These are phyloP conservation scores for Phylloporus arenicola DNA, from an alignment of 768 basidiomycete genomes.

Conservation along the genomic window DNA sequence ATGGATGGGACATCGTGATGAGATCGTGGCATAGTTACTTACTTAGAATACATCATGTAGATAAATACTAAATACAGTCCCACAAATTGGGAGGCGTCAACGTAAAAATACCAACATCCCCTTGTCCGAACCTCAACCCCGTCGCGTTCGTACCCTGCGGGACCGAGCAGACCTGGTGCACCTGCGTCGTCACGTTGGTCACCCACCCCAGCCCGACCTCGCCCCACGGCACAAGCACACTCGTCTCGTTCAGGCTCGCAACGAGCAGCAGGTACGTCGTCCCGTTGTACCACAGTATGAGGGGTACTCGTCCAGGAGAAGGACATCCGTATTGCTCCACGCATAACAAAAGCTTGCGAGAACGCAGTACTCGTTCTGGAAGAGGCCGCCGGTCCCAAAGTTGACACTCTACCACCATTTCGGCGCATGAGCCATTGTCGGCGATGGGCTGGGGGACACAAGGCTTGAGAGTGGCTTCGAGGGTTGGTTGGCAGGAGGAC, in stretches of 20 bases:
- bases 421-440: background rate
- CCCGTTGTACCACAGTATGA: constrained; percentile 18
- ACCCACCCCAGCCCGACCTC: constrained; percentile 13
- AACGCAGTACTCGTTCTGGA: background rate
- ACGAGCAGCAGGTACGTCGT: constrained; percentile 21
- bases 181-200: constrained; percentile 14
- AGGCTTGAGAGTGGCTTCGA: background rate
- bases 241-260: background rate
- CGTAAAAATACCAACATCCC: constrained; percentile 22
- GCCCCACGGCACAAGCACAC: constrained; percentile 14
- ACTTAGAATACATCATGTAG: background rate
- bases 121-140: constrained; percentile 16
- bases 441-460: background rate
- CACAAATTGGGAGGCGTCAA: constrained; percentile 3
- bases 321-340: background rate
- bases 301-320: background rate
- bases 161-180: constrained; percentile 13
- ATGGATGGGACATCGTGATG: background rate
- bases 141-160: constrained; percentile 14
- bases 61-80: no score
- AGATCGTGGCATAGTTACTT: background rate
- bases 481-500: background rate
- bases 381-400: background rate
- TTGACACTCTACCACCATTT: background rate
- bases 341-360: background rate